These are phyloP conservation scores for Platanthera guangdongensis DNA, from an alignment of 106 monocot species.

Conservation along the genomic window DNA sequence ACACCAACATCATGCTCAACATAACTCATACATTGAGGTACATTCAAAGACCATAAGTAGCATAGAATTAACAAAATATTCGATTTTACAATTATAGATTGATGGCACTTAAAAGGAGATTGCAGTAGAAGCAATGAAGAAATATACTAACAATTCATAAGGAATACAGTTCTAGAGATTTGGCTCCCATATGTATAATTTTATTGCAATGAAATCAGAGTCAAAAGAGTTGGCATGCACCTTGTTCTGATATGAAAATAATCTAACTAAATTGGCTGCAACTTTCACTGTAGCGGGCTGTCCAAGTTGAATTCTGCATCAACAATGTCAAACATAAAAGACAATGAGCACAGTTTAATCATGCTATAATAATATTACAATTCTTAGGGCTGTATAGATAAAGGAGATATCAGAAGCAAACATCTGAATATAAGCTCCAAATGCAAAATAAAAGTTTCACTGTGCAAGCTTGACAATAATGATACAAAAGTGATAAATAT, in stretches of 20 bases:
- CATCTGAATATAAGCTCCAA: background rate
- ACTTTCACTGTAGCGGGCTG: slow-evolving; percentile 91
- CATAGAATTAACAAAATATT: background rate
- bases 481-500: background rate
- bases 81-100: background rate
- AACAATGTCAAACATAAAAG: background rate
- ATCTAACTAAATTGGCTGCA: slow-evolving; percentile 76
- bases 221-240: background rate
- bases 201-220: background rate
- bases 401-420: background rate
- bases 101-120: background rate
- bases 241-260: slow-evolving; percentile 90
- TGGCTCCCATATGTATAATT: background rate
- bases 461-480: background rate
- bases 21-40: background rate
- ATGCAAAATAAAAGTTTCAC: background rate
- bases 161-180: background rate
- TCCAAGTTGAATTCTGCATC: slow-evolving; percentile 83
- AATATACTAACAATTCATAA: background rate
- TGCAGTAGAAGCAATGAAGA: background rate
- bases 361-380: background rate
- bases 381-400: background rate
- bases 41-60: background rate
- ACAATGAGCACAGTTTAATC: background rate
- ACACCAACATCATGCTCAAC: background rate